Evolutionary conservation across 169 alveolate genomes (phyloP).

Genomic region (Nephromyces sp.): DNA sequence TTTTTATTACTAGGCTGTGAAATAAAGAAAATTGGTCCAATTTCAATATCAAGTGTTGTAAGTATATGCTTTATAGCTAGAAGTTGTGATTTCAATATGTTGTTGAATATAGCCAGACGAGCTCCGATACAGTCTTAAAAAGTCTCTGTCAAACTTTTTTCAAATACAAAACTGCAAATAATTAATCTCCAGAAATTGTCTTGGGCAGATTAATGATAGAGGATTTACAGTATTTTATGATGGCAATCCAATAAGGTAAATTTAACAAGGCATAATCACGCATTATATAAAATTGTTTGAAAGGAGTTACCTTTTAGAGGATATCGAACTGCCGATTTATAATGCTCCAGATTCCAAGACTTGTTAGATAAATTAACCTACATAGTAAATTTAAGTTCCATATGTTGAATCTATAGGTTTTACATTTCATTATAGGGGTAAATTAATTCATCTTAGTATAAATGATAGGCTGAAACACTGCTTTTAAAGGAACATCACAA

Average conservation of each 20-base stretch:
- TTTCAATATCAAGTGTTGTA: conserved; percentile 49
- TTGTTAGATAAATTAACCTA: conserved; percentile 4
- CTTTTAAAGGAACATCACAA: conserved; percentile 30
- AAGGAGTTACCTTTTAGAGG: conserved; percentile 48
- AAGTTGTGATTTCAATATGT: too few relatives aligned
- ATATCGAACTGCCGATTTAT: conserved; percentile 45
- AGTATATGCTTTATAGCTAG: not conserved
- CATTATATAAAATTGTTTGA: not conserved
- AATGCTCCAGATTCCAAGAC: conserved; percentile 34
- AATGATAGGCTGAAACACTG: not conserved
- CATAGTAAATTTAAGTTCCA: not conserved
- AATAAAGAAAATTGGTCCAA: conserved; percentile 48
- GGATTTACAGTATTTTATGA: not conserved
- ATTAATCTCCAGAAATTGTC: too few relatives aligned
- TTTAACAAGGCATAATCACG: not conserved
- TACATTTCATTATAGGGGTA: conserved; percentile 45
- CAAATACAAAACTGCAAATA: not conserved
- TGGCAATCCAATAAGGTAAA: not conserved
- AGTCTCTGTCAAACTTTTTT: not conserved
- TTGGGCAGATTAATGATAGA: too few relatives aligned
- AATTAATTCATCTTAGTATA: too few relatives aligned
- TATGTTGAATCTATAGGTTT: conserved; percentile 28
- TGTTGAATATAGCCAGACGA: too few relatives aligned
- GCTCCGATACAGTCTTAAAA: too few relatives aligned
- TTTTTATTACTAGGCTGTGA: conserved; percentile 30